Percentiles rank a stretch among this genome's conserved stretches.
These are phyloP conservation scores for Plasmodium reichenowi DNA, from an alignment of 169 alveolate species.

Conservation along the genomic window DNA sequence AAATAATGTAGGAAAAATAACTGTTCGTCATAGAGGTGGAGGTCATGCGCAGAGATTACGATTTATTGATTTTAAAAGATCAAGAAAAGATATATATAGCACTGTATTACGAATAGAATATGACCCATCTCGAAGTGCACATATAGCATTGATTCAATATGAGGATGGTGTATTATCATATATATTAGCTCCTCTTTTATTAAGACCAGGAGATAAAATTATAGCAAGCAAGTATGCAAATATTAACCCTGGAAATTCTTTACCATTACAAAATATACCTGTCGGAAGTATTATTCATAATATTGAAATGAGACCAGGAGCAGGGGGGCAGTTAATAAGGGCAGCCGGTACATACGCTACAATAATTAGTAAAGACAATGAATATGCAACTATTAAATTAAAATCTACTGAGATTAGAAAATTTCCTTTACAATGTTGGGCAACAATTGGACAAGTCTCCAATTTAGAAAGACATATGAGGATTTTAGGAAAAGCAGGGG, in stretches of 20 bases:
- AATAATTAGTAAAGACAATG: conserved; percentile 83
- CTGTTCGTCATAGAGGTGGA: conserved; percentile 90
- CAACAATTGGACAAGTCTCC: conserved; percentile 90
- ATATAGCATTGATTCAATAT: conserved; percentile 90
- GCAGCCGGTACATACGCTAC: conserved; percentile 92
- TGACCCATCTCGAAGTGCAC: conserved; percentile 90
- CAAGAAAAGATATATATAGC: conserved; percentile 89
- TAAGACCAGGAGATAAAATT: conserved; percentile 91
- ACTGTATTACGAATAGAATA: conserved; percentile 91
- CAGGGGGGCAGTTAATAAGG: conserved; percentile 89
- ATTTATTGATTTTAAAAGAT: conserved; percentile 91
- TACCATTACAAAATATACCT: conserved; percentile 90
- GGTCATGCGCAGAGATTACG: conserved; percentile 91
- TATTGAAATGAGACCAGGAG: conserved; percentile 92
- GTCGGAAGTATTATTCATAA: conserved; percentile 90
- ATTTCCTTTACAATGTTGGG: conserved; percentile 93
- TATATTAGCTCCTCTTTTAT: conserved; percentile 88
- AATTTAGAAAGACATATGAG: conserved; percentile 83
- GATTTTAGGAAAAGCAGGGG: conserved; percentile 88
- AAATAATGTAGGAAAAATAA: conserved; percentile 85
- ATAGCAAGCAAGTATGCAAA: conserved; percentile 89
- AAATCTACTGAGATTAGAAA: conserved; percentile 90
- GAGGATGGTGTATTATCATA: conserved; percentile 93
- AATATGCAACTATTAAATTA: conserved; percentile 89
- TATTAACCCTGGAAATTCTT: conserved; percentile 90